Base-by-base conservation (phyloP, 75 land plant species). In the Sequoia sempervirens region DNA sequence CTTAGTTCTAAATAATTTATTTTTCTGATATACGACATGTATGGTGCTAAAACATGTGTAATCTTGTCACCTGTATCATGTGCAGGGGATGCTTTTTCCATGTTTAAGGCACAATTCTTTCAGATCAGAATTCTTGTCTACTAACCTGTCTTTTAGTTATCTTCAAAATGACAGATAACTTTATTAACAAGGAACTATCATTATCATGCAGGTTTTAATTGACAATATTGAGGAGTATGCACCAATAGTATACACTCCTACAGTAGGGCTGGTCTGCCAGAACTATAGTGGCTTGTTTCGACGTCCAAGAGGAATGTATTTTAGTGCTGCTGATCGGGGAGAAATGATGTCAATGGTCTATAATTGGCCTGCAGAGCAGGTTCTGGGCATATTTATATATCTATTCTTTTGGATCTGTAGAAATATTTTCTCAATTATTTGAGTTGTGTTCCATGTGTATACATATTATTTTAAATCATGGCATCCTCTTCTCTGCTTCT, bases 331-430 rank as follows among this genome's bases (percentile, higher is more conserved):
- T 58, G 99, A 98, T 89, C 99, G 95, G 64, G 98, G 99, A 68
- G 99, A 98, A 83, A 98, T 98, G 99, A 92, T 93, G 96, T 96
- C 98, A 37, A 94, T 98, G 96, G 93, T 98, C 80, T 98, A 98
- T 83, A 98, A 96, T 81, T 96, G 99, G 98, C 99, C 98, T 30
- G 89, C 99, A 82, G 96, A 96, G 30, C 94, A 98, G 95, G 99
- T 96, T 79, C 54, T 20, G 26, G 26, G 20, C n/a, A 41, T 20
- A 76, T 40, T 76, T 41, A 23, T 76, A 78, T 78, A 45, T 20
- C 12, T 28, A 45, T 78, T 45, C 26, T 78, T 78, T 20, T 78
- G 73, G 30, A 32, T 30, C 14, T 70, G n/a, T 23, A 32, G 73
- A 70, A 32, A 2, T 11, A 13, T 2, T 70, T 32, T 68, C 3